Conservation (phyloP, 176 grass and related monocot species). For the Ensete glaucum region DNA sequence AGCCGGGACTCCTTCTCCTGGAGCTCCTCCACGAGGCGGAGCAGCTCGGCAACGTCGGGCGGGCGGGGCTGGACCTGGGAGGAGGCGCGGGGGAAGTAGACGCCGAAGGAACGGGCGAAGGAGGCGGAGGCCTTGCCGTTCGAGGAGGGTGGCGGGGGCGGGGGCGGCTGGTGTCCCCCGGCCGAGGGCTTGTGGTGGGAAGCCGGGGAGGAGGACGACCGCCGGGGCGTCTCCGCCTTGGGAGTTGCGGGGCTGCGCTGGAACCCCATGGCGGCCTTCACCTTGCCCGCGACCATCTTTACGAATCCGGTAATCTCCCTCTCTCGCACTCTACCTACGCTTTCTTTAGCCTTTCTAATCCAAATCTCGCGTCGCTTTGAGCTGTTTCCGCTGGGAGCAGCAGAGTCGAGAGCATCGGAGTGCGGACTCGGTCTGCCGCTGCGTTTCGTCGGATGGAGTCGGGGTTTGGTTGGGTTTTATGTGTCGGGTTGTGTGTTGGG, state of each 20-base stretch:
- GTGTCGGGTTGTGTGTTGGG: not conserved
- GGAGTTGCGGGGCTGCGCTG: conserved; percentile 40
- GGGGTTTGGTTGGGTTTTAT: not conserved
- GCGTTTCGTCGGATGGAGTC: not conserved
- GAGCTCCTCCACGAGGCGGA: conserved; percentile 72
- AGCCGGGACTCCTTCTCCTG: conserved; percentile 92
- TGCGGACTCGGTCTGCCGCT: not conserved
- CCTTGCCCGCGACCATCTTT: conserved; percentile 70
- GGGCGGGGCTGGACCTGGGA: conserved; percentile 61
- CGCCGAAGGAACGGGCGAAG: conserved; percentile 63
- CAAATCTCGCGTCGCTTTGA: not conserved
- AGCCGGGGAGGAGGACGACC: conserved; percentile 7
- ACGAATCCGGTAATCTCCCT: not conserved
- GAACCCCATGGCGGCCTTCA: conserved; percentile 92
- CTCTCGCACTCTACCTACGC: too few relatives aligned
- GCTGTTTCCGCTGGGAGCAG: not conserved
- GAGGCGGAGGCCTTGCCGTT: conserved; percentile 31
- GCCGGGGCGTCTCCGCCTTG: conserved; percentile 24
- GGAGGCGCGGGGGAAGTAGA: conserved; percentile 73
- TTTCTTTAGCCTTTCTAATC: not conserved
- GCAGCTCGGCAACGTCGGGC: conserved; percentile 67
- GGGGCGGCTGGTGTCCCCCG: not conserved
- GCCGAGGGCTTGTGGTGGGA: conserved; percentile 24
- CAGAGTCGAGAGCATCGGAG: not conserved
- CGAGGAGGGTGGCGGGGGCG: conserved; percentile 2